Percentiles rank a stretch among this genome's conserved stretches.
Conservation (phyloP, 768 basidiomycete genomes). For the Russula foetens region DNA sequence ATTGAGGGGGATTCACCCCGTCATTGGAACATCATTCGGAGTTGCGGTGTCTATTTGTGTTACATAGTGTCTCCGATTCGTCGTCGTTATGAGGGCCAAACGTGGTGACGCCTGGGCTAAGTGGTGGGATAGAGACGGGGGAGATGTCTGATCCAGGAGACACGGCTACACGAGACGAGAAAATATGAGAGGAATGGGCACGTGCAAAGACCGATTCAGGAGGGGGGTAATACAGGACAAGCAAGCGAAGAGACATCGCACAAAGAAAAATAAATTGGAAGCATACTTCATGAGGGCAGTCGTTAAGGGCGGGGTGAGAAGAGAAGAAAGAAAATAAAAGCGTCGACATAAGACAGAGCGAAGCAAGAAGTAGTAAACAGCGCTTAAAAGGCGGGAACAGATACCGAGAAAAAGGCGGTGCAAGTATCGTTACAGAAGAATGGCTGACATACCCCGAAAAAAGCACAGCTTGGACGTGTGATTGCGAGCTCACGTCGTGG, state of each 20-base stretch:
- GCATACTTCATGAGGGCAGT: conserved; percentile 15
- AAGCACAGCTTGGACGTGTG: conserved; percentile 1
- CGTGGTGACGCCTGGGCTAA: neutral
- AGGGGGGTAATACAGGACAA: conserved; percentile 16
- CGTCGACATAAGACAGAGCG: conserved; percentile 15
- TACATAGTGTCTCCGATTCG: conserved; percentile 17
- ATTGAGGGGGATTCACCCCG: neutral
- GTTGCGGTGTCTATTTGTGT: conserved; percentile 11
- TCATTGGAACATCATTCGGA: neutral
- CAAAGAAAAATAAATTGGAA: conserved; percentile 9
- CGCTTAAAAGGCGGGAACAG: neutral
- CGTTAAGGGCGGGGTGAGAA: neutral
- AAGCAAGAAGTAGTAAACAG: conserved; percentile 16
- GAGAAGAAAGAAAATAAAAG: neutral
- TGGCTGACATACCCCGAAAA: conserved; percentile 8
- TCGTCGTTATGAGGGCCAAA: conserved; percentile 8
- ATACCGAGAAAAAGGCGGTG: conserved; percentile 7
- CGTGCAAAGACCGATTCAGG: conserved; percentile 14
- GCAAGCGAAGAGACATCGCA: conserved; percentile 3
- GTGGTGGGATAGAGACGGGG: conserved; percentile 12
- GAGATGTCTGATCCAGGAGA: conserved; percentile 15
- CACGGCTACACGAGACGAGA: conserved; percentile 18
- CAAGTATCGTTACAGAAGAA: conserved; percentile 13
- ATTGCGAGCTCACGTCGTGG: neutral
- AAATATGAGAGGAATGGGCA: neutral